Percentiles rank a stretch among this genome's conserved stretches.
phyloP scores from a whole-genome alignment of 345 rosid species.

The Sonneratia caseolaris region DNA sequence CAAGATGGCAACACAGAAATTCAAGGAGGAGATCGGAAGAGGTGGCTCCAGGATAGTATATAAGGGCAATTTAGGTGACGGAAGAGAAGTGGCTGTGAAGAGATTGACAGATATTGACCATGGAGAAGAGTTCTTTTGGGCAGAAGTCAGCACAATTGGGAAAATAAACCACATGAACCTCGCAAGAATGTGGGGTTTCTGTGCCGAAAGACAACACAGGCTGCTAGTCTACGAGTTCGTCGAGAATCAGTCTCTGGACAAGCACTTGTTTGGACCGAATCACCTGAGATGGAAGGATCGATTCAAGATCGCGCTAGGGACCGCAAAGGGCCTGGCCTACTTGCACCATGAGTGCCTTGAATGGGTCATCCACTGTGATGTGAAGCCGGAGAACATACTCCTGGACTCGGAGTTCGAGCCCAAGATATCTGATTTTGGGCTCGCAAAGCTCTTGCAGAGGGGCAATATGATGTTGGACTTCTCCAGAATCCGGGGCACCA shows the following conservation, averaged over 20 bases:
- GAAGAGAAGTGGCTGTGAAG: slow-evolving; percentile 18
- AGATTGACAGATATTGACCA: slow-evolving; percentile 9
- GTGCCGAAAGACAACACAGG: slow-evolving; percentile 29
- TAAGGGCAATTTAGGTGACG: slow-evolving; percentile 16
- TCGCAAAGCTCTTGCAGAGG: slow-evolving; percentile 35
- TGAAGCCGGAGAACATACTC: slow-evolving; percentile 54
- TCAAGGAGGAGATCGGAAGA: slow-evolving; percentile 16
- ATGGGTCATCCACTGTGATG: slow-evolving; percentile 51
- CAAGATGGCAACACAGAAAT: slow-evolving; percentile 10
- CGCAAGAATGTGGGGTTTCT: slow-evolving; percentile 29
- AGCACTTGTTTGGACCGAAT: slow-evolving; percentile 3
- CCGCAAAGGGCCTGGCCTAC: slow-evolving; percentile 49
- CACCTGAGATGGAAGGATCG: slow-evolving; percentile 38
- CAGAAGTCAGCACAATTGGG: slow-evolving; percentile 22
- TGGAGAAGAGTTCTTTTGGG: slow-evolving; percentile 16
- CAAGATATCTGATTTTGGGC: slow-evolving; percentile 44
- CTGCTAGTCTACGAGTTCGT: slow-evolving; percentile 44
- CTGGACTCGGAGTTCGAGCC: slow-evolving; percentile 37
- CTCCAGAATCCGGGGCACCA: slow-evolving; percentile 28
- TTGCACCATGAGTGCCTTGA: slow-evolving; percentile 56
- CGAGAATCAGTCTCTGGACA: slow-evolving; percentile 39
- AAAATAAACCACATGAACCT: slow-evolving; percentile 23
- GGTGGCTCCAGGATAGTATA: slow-evolving; percentile 22
- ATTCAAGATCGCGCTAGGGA: slow-evolving; percentile 44
- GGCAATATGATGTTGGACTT: slow-evolving; percentile 9